Evolutionary conservation across 441 rosid species (phyloP).

Genomic region (Croton setiger): DNA sequence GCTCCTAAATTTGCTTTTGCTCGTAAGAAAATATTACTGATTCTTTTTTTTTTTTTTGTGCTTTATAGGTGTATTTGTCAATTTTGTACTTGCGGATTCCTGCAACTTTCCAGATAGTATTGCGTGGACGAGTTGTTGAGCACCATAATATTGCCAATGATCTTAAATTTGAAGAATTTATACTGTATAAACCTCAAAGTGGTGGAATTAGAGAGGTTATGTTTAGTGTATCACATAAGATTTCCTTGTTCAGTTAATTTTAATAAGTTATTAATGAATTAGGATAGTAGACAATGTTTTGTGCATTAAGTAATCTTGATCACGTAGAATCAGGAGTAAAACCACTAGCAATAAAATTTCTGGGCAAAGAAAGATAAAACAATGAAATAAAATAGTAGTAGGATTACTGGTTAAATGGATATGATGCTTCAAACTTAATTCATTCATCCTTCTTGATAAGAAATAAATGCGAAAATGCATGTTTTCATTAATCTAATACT

Average conservation of each 20-base stretch:
- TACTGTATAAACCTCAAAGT: constrained; percentile 76
- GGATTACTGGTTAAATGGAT: not conserved
- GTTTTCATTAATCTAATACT: no score
- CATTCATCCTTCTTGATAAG: not conserved
- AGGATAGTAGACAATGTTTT: no score
- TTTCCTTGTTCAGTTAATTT: no score
- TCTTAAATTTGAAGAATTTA: constrained; percentile 72
- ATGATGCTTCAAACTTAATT: not conserved
- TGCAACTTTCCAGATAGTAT: constrained; percentile 54
- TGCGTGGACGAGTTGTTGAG: constrained; percentile 74
- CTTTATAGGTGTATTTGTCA: constrained; percentile 71
- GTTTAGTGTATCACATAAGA: no score
- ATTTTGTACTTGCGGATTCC: constrained; percentile 86
- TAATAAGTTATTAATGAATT: no score
- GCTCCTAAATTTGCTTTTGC: not conserved
- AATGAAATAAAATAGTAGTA: not conserved
- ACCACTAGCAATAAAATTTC: not conserved
- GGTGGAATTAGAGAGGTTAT: constrained; percentile 63
- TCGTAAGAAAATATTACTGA: no score
- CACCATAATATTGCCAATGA: constrained; percentile 87
- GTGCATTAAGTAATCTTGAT: no score
- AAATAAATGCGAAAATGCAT: no score
- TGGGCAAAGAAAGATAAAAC: not conserved
- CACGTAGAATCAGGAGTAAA: not conserved
- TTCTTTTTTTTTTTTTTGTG: constrained; percentile 1